Evolutionary conservation across 352 stramenopile genomes (phyloP), one percentile per base, ranked within the genome.

Genomic region (Phytophthora kernoviae): DNA sequence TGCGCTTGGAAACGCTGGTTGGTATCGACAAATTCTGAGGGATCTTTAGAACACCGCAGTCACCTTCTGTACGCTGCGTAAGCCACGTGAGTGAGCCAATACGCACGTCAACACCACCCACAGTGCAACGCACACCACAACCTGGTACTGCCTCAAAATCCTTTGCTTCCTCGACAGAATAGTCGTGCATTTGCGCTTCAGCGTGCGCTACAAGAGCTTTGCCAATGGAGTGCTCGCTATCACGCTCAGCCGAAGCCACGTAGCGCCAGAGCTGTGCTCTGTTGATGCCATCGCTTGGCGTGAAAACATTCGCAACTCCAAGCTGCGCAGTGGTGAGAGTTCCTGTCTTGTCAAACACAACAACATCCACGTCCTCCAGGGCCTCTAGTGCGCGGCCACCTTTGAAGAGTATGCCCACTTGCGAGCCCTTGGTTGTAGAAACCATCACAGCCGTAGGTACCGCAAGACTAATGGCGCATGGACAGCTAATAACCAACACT

Each of bases 271-370:
- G 39, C 4, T 70, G 59, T 39, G 21, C 33, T 14, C 33, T 18
- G 37, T 59, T 32, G 6, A 72, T 2, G 6, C n/a, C 18, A 34
- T 61, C 39, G 10, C 20, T 37, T n/a, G 55, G 49, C 2, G 21
- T 65, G 20, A 68, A 71, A 2, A 64, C 52, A 54, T 34, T 46
- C 52, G 55, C 17, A 22, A 91, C 72, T 0, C 76, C 62, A 43
- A 90, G 65, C 5, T 79, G 75, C 4, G 81, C 83, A 14, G 56
- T 82, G 15, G 84, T 93, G 32, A 92, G 77, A 8, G 84, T 93
- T 5, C 84, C 84, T 1, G 84, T 93, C 65, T 93, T 93, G 65
- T 93, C 82, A 45, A 93, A 92, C 47, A 93, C 74, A n/a, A 93
- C 73, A 15, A 75, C 77, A 59, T 90, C 72, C 34, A 91, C 76